These are phyloP conservation scores for Ophiostoma quercus DNA, from an alignment of 2,329 filamentous ascomycete genomes.

Conservation along the genomic window DNA sequence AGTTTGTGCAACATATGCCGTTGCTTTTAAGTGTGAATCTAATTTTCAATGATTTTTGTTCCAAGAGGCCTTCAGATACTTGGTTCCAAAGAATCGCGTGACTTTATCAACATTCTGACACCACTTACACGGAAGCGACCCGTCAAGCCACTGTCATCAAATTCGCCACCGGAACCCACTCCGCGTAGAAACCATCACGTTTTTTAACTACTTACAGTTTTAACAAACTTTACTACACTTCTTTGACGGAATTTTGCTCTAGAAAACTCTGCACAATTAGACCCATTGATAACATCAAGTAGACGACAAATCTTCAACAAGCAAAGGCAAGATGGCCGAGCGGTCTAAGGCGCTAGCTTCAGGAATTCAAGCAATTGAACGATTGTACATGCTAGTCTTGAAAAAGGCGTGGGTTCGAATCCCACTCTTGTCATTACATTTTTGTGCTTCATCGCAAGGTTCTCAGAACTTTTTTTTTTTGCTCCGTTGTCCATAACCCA, in stretches of 20 bases:
- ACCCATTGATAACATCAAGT: not conserved
- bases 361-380: not conserved
- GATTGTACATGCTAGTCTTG: slow-evolving; percentile 19
- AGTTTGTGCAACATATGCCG: not conserved
- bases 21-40: not conserved
- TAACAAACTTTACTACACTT: not conserved
- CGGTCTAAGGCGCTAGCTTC: slow-evolving; percentile 20
- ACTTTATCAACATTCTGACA: no score
- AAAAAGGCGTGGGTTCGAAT: slow-evolving; percentile 22
- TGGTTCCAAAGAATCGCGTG: no score
- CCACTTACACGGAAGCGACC: no score
- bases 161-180: not conserved
- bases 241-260: no score
- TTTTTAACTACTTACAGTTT: no score
- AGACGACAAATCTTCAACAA: not conserved
- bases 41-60: not conserved
- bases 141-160: no score
- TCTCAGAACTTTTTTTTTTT: no score
- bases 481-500: no score
- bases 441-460: no score
- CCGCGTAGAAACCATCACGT: no score
- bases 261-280: not conserved
- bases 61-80: no score
- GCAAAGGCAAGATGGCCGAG: slow-evolving; percentile 20
- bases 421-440: slow-evolving; percentile 9